Base-by-base conservation (phyloP, 1,139 yeast genomes). In the Pichia inconspicua region DNA sequence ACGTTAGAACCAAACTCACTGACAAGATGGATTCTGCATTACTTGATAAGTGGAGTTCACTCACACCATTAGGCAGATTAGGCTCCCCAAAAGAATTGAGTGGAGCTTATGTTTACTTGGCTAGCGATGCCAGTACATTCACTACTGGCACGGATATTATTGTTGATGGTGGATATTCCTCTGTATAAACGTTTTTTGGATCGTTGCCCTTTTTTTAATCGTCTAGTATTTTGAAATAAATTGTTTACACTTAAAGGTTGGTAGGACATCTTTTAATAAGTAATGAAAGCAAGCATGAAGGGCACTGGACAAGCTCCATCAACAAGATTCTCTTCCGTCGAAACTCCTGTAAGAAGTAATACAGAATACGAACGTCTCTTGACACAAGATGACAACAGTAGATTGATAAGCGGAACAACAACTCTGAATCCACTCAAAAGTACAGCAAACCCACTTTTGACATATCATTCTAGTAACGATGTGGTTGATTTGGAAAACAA, bases 71-170 rank as follows among this genome's bases (percentile, higher is more conserved):
- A 69, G 96, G 96, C 25, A 79, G 95, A 68, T 86, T 84, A 63
- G 87, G 83, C 35, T 66, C 75, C 44, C 78, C 95, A 14, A 76
- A 79, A 56, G 97, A 89, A 65, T 71, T 89, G 57, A 86, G 81
- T 11, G 96, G 96, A 51, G 95, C 95, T 5, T 89, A 86, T 67
- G 71, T 88, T 44, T 89, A 84, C 68, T 70, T 89, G 58, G 96
- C 95, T 4, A 81, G 90, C 30, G 83, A 85, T 61, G 96, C 96
- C 4, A 78, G 90, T 39, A 77, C 90, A 11, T 89, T 77, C 67
- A 83, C 95, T 47, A 86, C 96, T 7, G 97, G 96, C 42, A 64
- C 85, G 17, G 95, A 89, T 61, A 68, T 89, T 46, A 69, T 76
- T 37, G 90, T 88, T 44, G 97, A 89, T 62, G 97, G 97, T 55